A percentile compares a stretch with the other conserved stretches of the same genome.
Conservation (phyloP, 352 stramenopile genomes). For the Globisporangium heterothallicum region DNA sequence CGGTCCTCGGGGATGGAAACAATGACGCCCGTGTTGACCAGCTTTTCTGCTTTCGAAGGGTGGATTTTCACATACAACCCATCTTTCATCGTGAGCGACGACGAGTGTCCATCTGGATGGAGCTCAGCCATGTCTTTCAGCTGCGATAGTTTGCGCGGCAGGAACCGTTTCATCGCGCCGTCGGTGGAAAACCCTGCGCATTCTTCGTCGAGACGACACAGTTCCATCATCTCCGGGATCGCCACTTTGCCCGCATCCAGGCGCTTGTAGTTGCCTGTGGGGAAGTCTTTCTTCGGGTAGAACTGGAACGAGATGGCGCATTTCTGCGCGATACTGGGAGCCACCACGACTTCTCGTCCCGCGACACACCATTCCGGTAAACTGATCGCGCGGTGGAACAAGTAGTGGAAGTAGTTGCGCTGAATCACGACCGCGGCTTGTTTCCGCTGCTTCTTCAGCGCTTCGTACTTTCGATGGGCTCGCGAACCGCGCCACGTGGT, state of each 20-base stretch:
- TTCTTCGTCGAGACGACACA: slow-evolving; percentile 58
- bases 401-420: slow-evolving; percentile 62
- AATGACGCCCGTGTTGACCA: slow-evolving; percentile 56
- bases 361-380: slow-evolving; percentile 58
- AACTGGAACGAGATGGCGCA: slow-evolving; percentile 74
- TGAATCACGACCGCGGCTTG: slow-evolving; percentile 52
- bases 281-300: slow-evolving; percentile 68
- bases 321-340: slow-evolving; percentile 50
- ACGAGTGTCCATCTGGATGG: not conserved
- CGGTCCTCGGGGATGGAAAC: slow-evolving; percentile 42
- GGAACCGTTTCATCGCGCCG: slow-evolving; percentile 67
- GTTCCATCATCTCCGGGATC: slow-evolving; percentile 45
- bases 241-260: slow-evolving; percentile 22
- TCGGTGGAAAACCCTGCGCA: slow-evolving; percentile 72
- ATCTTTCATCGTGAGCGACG: slow-evolving; percentile 22
- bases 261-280: slow-evolving; percentile 54
- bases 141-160: slow-evolving; percentile 68
- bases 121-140: slow-evolving; percentile 40
- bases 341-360: slow-evolving; percentile 60
- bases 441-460: slow-evolving; percentile 22
- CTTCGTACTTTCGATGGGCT: slow-evolving; percentile 24
- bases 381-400: slow-evolving; percentile 54
- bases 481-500: slow-evolving; percentile 29
- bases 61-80: slow-evolving; percentile 64
- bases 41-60: slow-evolving; percentile 33